Conservation (phyloP, 495 filamentous ascomycete species). For the Hypoxylon fragiforme region DNA sequence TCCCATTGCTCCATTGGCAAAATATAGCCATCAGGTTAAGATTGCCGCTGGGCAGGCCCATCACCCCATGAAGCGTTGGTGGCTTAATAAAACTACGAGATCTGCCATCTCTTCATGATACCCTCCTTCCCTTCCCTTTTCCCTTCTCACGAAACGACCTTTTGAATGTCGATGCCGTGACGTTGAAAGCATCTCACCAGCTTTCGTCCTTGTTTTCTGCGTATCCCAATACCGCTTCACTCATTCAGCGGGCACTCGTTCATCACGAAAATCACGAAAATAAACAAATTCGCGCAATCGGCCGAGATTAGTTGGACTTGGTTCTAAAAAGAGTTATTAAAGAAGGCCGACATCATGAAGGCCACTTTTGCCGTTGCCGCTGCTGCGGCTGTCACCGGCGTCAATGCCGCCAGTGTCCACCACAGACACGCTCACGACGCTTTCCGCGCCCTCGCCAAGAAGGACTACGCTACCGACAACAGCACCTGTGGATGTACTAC, state of each 20-base stretch:
- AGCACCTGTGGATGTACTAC: slow-evolving; percentile 65
- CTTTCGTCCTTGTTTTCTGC: slow-evolving; percentile 52
- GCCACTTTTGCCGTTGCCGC: slow-evolving; percentile 63
- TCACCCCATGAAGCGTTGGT: slow-evolving; percentile 23
- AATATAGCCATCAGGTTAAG: slow-evolving; percentile 32
- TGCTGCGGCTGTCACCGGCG: slow-evolving; percentile 68
- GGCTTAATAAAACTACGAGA: slow-evolving; percentile 40
- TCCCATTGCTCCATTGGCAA: slow-evolving; percentile 31
- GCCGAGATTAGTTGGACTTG: slow-evolving; percentile 17
- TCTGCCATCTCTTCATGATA: slow-evolving; percentile 30
- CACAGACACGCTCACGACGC: slow-evolving; percentile 64
- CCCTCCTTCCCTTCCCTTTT: slow-evolving; percentile 42
- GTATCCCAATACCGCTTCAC: slow-evolving; percentile 82
- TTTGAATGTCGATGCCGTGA: slow-evolving; percentile 53
- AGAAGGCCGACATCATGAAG: slow-evolving; percentile 61
- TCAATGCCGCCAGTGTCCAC: slow-evolving; percentile 52
- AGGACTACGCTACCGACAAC: slow-evolving; percentile 37
- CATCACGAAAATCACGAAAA: slow-evolving; percentile 43
- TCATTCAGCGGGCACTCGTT: slow-evolving; percentile 96
- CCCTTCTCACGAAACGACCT: slow-evolving; percentile 46
- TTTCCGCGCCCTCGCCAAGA: slow-evolving; percentile 55
- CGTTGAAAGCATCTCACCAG: slow-evolving; percentile 56
- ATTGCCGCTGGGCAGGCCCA: slow-evolving; percentile 34
- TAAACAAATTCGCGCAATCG: slow-evolving; percentile 38
- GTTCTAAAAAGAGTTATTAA: slow-evolving; percentile 17